These are phyloP conservation scores for Phytophthora crassamura DNA, from an alignment of 352 stramenopile genomes.

Conservation along the genomic window DNA sequence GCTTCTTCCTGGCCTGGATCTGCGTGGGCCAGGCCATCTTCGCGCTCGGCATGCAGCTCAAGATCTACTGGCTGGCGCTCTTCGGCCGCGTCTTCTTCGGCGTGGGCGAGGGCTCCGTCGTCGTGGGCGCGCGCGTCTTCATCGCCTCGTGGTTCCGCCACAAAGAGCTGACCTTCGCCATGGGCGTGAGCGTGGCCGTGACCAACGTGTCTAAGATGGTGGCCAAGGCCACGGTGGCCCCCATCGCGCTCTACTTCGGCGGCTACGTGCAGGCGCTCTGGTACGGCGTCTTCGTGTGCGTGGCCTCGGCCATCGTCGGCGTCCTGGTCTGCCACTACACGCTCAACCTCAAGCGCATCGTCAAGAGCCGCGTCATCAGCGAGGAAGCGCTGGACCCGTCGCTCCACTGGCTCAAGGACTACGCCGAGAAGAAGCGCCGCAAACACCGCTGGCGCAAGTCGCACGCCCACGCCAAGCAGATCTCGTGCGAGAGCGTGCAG, in stretches of 20 bases:
- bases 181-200: conserved; percentile 88
- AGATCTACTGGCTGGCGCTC: conserved; percentile 79
- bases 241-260: conserved; percentile 84
- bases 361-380: conserved; percentile 64
- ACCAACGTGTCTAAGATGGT: conserved; percentile 94
- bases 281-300: conserved; percentile 74
- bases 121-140: conserved; percentile 81
- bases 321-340: conserved; percentile 71
- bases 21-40: conserved; percentile 86
- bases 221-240: conserved; percentile 88
- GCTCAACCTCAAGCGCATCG: conserved; percentile 61
- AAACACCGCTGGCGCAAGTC: conserved; percentile 50
- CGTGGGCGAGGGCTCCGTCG: conserved; percentile 80
- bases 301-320: conserved; percentile 59
- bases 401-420: conserved; percentile 76
- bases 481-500: conserved; percentile 70
- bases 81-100: conserved; percentile 87
- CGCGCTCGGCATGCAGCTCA: conserved; percentile 73
- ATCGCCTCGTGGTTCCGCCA: conserved; percentile 87
- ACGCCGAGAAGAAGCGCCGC: conserved; percentile 69
- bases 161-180: conserved; percentile 87
- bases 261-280: conserved; percentile 88
- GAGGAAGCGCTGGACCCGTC: conserved; percentile 60
- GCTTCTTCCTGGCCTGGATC: conserved; percentile 86
- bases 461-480: conserved; percentile 41